Conservation (phyloP, 2,329 filamentous ascomycete genomes). For the Arthrobotrys sphaeroides region DNA sequence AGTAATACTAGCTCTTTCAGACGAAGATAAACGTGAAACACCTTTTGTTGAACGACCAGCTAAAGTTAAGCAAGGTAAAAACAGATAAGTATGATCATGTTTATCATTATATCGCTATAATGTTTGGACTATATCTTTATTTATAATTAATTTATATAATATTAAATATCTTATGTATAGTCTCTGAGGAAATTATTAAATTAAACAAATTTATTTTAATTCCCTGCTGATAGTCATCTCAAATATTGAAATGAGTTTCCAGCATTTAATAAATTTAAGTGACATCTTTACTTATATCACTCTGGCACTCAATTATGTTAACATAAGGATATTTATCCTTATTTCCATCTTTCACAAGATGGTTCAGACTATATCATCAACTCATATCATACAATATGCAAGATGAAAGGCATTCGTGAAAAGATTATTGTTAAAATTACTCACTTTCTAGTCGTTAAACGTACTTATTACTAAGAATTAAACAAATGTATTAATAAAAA, state of each 20-base stretch:
- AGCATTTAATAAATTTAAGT: slow-evolving; percentile 23
- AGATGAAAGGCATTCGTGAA: background rate
- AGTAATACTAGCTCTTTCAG: slow-evolving; percentile 24
- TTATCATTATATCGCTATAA: slow-evolving; percentile 20
- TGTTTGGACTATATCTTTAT: slow-evolving; percentile 16
- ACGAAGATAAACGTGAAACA: slow-evolving; percentile 15
- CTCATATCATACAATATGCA: background rate
- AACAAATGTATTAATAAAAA: too few species aligned
- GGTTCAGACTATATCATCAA: slow-evolving; percentile 11
- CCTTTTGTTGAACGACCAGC: slow-evolving; percentile 23
- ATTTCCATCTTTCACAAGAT: background rate
- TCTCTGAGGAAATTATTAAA: slow-evolving; percentile 16
- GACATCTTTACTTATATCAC: slow-evolving; percentile 38
- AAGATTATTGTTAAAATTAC: background rate
- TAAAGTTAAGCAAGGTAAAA: background rate
- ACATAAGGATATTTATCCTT: background rate
- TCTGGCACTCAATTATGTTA: slow-evolving; percentile 18
- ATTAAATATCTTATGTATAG: slow-evolving; percentile 9
- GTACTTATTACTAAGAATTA: too few species aligned
- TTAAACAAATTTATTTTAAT: slow-evolving; percentile 4
- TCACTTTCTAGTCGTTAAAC: too few species aligned
- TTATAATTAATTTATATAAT: slow-evolving; percentile 8
- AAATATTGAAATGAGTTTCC: background rate
- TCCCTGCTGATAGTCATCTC: slow-evolving; percentile 19
- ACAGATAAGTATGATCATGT: background rate